Conservation (phyloP, 495 filamentous ascomycete genomes). For the Penicillium malachiteum region DNA sequence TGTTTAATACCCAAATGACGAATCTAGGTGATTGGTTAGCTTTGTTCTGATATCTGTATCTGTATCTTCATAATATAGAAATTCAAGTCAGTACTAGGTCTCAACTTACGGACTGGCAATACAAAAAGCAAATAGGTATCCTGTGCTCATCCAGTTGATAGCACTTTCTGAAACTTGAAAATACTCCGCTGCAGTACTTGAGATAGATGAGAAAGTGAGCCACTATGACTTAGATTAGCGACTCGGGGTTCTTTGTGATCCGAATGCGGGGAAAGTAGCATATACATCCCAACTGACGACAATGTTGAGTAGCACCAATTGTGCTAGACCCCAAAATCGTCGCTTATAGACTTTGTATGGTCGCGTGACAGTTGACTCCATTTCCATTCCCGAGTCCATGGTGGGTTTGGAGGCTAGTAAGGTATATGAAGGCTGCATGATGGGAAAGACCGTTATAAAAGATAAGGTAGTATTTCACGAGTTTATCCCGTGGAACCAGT, state of each 20-base stretch:
- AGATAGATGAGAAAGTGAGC: slow-evolving; percentile 89
- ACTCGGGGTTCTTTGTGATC: neutral
- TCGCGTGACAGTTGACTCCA: slow-evolving; percentile 17
- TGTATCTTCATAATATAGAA: neutral
- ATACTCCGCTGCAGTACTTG: slow-evolving; percentile 70
- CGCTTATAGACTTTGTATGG: slow-evolving; percentile 81
- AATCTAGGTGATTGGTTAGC: slow-evolving; percentile 34
- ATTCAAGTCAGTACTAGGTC: neutral
- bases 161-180: slow-evolving; percentile 71
- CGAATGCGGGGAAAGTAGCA: slow-evolving; percentile 12
- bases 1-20: slow-evolving; percentile 76
- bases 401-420: neutral
- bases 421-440: neutral
- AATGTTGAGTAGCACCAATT: slow-evolving; percentile 86
- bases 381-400: neutral
- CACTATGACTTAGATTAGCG: slow-evolving; percentile 53
- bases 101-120: slow-evolving; percentile 62
- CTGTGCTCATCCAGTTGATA: slow-evolving; percentile 91
- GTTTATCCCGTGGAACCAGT: too few relatives aligned
- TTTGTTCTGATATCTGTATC: too few relatives aligned
- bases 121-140: slow-evolving; percentile 81
- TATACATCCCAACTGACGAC: slow-evolving; percentile 94
- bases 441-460: neutral
- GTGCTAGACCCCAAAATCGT: slow-evolving; percentile 82
- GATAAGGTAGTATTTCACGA: neutral